Evolutionary conservation across 2,329 filamentous ascomycete genomes (phyloP), one percentile per base, ranked within the genome.

Genomic region (Fusarium anthophilum): DNA sequence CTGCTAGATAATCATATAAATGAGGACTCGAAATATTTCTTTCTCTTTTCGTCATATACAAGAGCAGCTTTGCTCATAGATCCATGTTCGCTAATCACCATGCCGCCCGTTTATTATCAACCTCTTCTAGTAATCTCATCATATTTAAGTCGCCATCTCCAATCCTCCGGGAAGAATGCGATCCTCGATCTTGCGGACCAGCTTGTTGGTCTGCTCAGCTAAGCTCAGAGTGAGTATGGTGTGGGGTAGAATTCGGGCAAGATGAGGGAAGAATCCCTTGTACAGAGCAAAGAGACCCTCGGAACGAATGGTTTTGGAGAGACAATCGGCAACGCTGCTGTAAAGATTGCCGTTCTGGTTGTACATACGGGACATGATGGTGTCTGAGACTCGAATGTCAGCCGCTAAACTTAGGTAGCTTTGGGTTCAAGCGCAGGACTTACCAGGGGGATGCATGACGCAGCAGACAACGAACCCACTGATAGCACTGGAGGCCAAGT

Each of bases 331-430:
- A 9, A 97, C 94, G 66, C 95, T 93, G 76, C 89, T 92, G 87
- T 99, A 99, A n/a, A 99, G 88, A 81, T 98, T 97, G 59, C 96
- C 96, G 71, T 95, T 97, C 83, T 99, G 96, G 86, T 99, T 99
- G 87, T 99, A 99, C 87, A 99, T 92, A 72, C 96, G 93, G 71
- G 94, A 96, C 96, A 99, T 99, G 84, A 99, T 94, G 10, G 96
- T 99, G 82, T 99, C 96, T 89, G 70, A 14, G 41, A 32, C 8
- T 32, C 18, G 53, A 45, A 24, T 32, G 56, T 59, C 20, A 69
- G 72, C 53, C 59, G 47, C 60, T 35, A 12, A 39, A 43, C 12
- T 39, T 15, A 18, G 24, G 32, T 35, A 35, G 32, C 20, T 43
- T 43, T 45, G 15, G 44, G 44, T 26, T 56, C 14, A 35, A 24